Base-by-base conservation (phyloP, 257 asterid species). In the Ophiorrhiza pumila region DNA sequence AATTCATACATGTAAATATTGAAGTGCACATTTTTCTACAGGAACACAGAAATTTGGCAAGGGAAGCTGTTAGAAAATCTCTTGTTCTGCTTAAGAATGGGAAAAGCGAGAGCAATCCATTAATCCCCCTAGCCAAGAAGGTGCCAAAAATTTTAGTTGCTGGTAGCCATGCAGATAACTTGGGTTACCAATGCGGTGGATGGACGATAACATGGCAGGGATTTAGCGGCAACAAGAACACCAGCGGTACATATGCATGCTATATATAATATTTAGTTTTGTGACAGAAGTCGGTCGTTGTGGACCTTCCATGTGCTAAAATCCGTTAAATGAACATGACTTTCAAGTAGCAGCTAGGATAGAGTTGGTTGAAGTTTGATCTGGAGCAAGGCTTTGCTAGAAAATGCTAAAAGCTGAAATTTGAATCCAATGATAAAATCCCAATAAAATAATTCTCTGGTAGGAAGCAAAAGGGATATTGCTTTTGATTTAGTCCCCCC, bases 151-250 rank as follows among this genome's bases (percentile, higher is more conserved):
- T 90, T 77, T 82, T 92, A 71, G 92, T 92, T 52, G 92, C 98
- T 29, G 98, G 98, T 69, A 81, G 77, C 59, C 98, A 90, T 79
- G 96, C 98, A 15, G 91, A 92, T 82, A 88, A 92, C 85, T 87
- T 92, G 84, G 98, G 98, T 64, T 90, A 83, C 66, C 96, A 90
- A 69, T 92, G 96, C 81, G 96, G 98, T 76, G 96, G 98, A 74
- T 92, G 98, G 98, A 92, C 98, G 13, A 87, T 90, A 62, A 58
- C 81, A 43, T 90, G 98, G 96, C 96, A 86, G 73, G 98, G 96
- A 68, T 90, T 90, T 79, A 81, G 86, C 9, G 96, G 98, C 62
- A 90, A 92, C 71, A 84, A 85, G 13, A 82, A 53, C 37, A 92
- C 96, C 56, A 65, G 78, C 7, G 98, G 98, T 88, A 87, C 2